Evolutionary conservation across 371 early-diverging fungal genomes (phyloP), one percentile per base, ranked within the genome.

Genomic region (Mortierella sp.): DNA sequence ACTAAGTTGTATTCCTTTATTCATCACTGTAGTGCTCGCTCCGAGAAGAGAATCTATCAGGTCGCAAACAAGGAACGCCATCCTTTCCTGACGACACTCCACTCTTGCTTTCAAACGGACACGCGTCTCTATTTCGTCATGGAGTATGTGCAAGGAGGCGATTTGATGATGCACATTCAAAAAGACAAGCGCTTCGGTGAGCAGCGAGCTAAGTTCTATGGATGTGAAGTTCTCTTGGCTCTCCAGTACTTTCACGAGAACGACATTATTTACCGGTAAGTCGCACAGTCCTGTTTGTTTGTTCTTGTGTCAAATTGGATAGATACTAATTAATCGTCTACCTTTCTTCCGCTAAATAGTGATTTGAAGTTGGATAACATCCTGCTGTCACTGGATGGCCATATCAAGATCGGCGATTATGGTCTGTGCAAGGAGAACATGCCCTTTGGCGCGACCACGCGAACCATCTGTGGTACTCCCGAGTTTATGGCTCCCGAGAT

Each of bases 81-180:
- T 75, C 98, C 98, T 21, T 99, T 99, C 91, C 89, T 99, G 55
- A 95, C 99, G 51, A 95, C 95, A 9, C 90, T 99, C 73, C 96
- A 98, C 85, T 93, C 94, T 67, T 96, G 96, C 76, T 98, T 98
- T 89, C 98, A 98, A 90, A 95, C 96, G n/a, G 90, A 93, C 6
- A 94, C 93, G 61, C 94, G 97, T 50, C 82, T 99, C 31, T 99
- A 96, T 90, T 94, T 99, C 77, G 97, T 98, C 1, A 94, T 99
- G 94, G 99, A 99, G 88, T 99, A 98, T 88, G 95, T 98, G 53
- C 89, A 91, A 40, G 99, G 99, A 55, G 99, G 99, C 9, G 99
- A 99, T 88, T 88, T 99, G 81, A 96, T 98, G 94, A 95, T 94
- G 90, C 96, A 96, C 81, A 95, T 96, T 50, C 95, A 91, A 79